Evolutionary conservation across 805 yeast genomes (phyloP).

Genomic region (Cyberlindnera galapagoensis): DNA sequence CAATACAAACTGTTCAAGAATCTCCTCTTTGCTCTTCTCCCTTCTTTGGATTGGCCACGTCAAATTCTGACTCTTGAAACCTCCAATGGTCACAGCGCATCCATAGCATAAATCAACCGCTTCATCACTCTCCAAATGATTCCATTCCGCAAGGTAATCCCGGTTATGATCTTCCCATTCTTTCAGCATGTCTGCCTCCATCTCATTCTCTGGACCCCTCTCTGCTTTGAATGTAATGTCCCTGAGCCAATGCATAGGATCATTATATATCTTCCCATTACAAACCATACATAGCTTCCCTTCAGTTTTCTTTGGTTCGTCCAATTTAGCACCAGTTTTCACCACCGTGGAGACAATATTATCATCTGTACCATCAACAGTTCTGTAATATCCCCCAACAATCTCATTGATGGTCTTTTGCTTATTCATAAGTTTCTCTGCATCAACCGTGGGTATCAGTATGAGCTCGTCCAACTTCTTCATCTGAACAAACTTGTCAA

Average conservation of each 20-base stretch:
- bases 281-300: conserved; percentile 49
- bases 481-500: conserved; percentile 46
- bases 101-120: conserved; percentile 64
- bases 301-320: conserved; percentile 33
- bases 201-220: conserved; percentile 38
- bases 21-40: conserved; percentile 27
- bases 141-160: conserved; percentile 13
- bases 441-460: conserved; percentile 16
- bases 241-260: conserved; percentile 61
- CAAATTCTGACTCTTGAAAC: conserved; percentile 29
- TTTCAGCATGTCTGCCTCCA: conserved; percentile 32
- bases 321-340: conserved; percentile 76
- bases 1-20: conserved; percentile 44
- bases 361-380: conserved; percentile 73
- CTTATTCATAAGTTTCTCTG: conserved; percentile 42
- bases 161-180: conserved; percentile 28
- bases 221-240: conserved; percentile 58
- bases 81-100: conserved; percentile 59
- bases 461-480: conserved; percentile 13
- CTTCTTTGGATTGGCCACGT: conserved; percentile 31
- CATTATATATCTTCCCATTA: conserved; percentile 42
- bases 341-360: conserved; percentile 90
- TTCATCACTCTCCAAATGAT: conserved; percentile 11
- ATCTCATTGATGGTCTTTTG: conserved; percentile 80
- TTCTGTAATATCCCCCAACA: conserved; percentile 62